Evolutionary conservation across 2,329 filamentous ascomycete species (phyloP), one percentile per base, ranked within the genome.

Genomic region (Grosmannia huntii): DNA sequence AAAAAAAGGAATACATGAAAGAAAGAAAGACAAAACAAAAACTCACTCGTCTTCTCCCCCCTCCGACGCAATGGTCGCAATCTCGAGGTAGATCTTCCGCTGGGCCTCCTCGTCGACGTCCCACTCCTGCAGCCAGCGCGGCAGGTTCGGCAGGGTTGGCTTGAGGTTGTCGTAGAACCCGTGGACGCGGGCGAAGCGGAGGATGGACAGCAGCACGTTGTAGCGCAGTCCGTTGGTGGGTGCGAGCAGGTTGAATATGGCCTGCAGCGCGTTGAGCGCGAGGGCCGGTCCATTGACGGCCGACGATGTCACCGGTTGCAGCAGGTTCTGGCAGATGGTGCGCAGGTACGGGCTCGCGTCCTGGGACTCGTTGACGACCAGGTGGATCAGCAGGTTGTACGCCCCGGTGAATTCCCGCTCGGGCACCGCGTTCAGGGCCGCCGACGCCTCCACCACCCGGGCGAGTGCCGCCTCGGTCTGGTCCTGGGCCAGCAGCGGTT

Each of bases 371-470:
- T 61, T 63, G 67, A 90, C 81, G 65, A 95, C 84, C 61, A 99
- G 85, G 77, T 96, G 89, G 69, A 97, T 86, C 71, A 99, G 86
- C 66, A 97, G 86, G 76, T 99, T 97, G 77, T 96, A 96, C 61
- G 92, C 90, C 60, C 92, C 87, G 61, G 90, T 91, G 72, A 96
- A 94, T 74, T 97, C 92, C 81, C 94, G 95, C 80, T 99, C 94
- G 60, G 92, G 89, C 58, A 90, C 89, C 62, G 82, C 81, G 74
- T 91, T 95, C 70, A 99, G 79, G 55, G 81, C 81, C 57, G 81
- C 74, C 57, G 89, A 90, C 59, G 88, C 87, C 64, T 85, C 83
- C 61, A 97, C 89, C 64, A 99, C 80, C 80, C 90, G 91, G 78
- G 91, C 87, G 59, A 99, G 81, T 52, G 89, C 85, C 64, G 95